Percentiles rank a stretch among this genome's conserved stretches.
Conservation (phyloP, 1,284 basidiomycete genomes). For the Microbotryum violaceum region DNA sequence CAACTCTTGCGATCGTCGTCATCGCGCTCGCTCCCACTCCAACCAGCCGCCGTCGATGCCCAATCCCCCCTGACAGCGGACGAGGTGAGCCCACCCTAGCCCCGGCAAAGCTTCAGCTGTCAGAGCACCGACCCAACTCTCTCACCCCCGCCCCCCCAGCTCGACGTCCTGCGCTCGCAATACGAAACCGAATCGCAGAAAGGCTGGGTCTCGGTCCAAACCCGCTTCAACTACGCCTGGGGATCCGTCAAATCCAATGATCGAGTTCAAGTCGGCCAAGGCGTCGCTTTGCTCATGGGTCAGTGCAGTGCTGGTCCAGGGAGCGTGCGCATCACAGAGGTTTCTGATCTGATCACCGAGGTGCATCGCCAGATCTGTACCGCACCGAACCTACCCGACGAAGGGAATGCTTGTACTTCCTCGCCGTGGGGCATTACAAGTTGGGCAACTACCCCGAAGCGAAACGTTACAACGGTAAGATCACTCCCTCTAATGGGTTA, state of each 20-base stretch:
- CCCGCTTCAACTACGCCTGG: conserved; percentile 94
- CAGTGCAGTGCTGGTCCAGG: no score
- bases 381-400: conserved; percentile 76
- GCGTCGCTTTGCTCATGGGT: conserved; percentile 88
- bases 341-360: background rate
- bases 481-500: background rate
- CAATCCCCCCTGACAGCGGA: conserved; percentile 19
- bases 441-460: conserved; percentile 93
- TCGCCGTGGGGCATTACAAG: conserved; percentile 94
- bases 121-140: no score
- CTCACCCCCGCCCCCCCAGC: background rate
- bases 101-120: no score
- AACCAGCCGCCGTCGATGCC: conserved; percentile 29
- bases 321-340: background rate
- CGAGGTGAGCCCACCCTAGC: conserved; percentile 1
- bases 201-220: conserved; percentile 84
- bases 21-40: background rate
- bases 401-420: conserved; percentile 94
- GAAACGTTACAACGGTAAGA: conserved; percentile 80
- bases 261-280: conserved; percentile 76
- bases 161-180: conserved; percentile 20
- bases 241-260: conserved; percentile 83
- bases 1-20: no score
- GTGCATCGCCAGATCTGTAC: conserved; percentile 68
- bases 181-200: conserved; percentile 38